Percentiles rank a stretch among this genome's conserved stretches.
phyloP scores from a whole-genome alignment of 208 protist genomes.

The Trypanosoma scelopori region DNA sequence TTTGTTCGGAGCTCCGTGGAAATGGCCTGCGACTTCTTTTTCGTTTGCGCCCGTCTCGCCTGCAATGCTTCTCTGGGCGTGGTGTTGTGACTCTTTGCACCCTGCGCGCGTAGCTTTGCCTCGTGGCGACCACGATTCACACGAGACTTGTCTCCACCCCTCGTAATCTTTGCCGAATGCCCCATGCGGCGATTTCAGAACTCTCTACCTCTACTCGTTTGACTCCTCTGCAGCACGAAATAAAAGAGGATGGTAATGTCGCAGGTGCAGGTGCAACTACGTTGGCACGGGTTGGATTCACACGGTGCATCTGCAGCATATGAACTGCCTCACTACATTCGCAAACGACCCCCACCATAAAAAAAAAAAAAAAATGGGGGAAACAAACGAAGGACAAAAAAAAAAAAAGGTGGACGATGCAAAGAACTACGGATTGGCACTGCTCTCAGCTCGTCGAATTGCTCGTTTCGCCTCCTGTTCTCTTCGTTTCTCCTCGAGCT shows the following conservation, averaged over 20 bases:
- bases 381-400: constrained; percentile 8
- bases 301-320: no score
- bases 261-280: no score
- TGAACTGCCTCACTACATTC: no score
- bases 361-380: no score
- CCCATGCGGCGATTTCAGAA: constrained; percentile 44
- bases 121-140: constrained; percentile 70
- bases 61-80: constrained; percentile 60
- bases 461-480: constrained; percentile 51
- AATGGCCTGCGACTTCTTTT: constrained; percentile 66
- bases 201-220: not conserved
- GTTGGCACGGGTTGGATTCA: no score
- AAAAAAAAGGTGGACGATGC: constrained; percentile 9
- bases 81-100: constrained; percentile 71
- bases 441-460: constrained; percentile 53
- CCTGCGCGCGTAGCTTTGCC: constrained; percentile 76
- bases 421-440: constrained; percentile 15
- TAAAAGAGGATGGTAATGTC: constrained; percentile 2
- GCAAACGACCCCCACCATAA: no score
- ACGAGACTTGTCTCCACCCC: constrained; percentile 88
- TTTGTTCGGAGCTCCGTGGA: constrained; percentile 56
- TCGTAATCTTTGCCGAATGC: constrained; percentile 83
- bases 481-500: constrained; percentile 46
- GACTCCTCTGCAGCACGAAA: not conserved
- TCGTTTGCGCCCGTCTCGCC: constrained; percentile 43